Evolutionary conservation across 441 rosid species (phyloP), one percentile per base, ranked within the genome.

Genomic region (Populus hybrid): DNA sequence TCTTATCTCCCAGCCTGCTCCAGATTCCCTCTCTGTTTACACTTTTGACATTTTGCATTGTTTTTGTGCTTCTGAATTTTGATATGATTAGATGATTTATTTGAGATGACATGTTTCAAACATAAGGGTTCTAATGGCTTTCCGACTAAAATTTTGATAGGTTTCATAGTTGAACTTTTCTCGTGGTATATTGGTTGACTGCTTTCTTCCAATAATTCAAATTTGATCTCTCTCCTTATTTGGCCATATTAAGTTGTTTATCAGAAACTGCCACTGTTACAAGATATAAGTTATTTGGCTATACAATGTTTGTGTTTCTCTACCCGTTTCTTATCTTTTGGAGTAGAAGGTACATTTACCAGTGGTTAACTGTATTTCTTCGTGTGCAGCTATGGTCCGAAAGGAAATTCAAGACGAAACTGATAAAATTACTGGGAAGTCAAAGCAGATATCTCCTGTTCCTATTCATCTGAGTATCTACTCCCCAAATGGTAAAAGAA

Each of bases 351-450:
- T 77, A 7, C 59, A 75, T 75, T 67, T 64, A 1, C 12, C 20
- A 56, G 6, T 35, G 33, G 50, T 61, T 78, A 35, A 53, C 26
- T 16, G 35, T 14, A 18, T 40, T 74, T 31, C 68, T 83, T 61
- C 35, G 79, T 80, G 50, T 81, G 89, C 84, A 94, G 97, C 92
- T 33, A 9, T 81, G 82, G 96, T 93, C 67, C 86, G 93, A 40
- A 86, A 89, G 80, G 98, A 91, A 88, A 94, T 94, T 85, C 89
- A 88, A 73, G 94, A 92, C 79, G 98, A 94, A 84, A 94, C 98
- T 77, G 96, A 94, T 77, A 85, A 89, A 81, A 77, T 89, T 77
- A 94, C 93, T 33, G 97, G 98, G 82, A 91, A 84, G 78, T 74
- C 89, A 42, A 93, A 89, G 76, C 97, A 91, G 77, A 90, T 94